Evolutionary conservation across 345 rosid species (phyloP).

Genomic region (Erucastrum elatum): DNA sequence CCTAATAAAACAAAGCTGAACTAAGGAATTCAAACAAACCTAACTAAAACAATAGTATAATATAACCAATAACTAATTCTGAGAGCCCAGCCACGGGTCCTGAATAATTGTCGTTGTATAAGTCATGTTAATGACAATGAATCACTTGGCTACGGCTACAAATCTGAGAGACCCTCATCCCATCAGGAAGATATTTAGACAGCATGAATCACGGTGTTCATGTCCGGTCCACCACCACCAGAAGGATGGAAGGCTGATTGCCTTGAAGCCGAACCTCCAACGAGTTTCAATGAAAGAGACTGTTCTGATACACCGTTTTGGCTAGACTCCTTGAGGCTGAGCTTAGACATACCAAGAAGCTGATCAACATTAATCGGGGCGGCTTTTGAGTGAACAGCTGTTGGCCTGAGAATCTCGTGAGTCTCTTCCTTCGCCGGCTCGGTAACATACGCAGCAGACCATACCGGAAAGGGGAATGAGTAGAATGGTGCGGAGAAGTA

Average conservation of each 20-base stretch:
- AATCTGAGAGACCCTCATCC: neutral
- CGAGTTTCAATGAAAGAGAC: slow-evolving; percentile 62
- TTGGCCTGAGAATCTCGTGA: slow-evolving; percentile 75
- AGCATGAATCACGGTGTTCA: slow-evolving; percentile 64
- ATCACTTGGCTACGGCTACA: slow-evolving; percentile 21
- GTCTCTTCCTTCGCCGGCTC: slow-evolving; percentile 44
- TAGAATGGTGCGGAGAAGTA: slow-evolving; percentile 61
- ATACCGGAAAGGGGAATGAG: slow-evolving; percentile 63
- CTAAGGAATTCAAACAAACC: slow-evolving; percentile 14
- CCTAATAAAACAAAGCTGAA: slow-evolving; percentile 7
- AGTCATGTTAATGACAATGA: slow-evolving; percentile 19
- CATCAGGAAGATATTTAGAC: slow-evolving; percentile 29
- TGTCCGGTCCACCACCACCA: slow-evolving; percentile 46
- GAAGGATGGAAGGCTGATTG: slow-evolving; percentile 95
- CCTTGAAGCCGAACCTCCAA: slow-evolving; percentile 54
- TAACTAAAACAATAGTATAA: slow-evolving; percentile 19
- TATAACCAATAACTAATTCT: no score
- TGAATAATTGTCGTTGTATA: no score
- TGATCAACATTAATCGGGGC: slow-evolving; percentile 77
- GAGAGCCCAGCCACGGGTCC: neutral
- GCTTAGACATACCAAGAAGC: slow-evolving; percentile 81
- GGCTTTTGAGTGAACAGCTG: slow-evolving; percentile 64
- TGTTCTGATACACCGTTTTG: slow-evolving; percentile 38
- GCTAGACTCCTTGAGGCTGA: slow-evolving; percentile 64
- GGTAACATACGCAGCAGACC: slow-evolving; percentile 52